A percentile compares a stretch with the other conserved stretches of the same genome.
Conservation (phyloP, 495 filamentous ascomycete genomes). For the Penicillium turbatum region DNA sequence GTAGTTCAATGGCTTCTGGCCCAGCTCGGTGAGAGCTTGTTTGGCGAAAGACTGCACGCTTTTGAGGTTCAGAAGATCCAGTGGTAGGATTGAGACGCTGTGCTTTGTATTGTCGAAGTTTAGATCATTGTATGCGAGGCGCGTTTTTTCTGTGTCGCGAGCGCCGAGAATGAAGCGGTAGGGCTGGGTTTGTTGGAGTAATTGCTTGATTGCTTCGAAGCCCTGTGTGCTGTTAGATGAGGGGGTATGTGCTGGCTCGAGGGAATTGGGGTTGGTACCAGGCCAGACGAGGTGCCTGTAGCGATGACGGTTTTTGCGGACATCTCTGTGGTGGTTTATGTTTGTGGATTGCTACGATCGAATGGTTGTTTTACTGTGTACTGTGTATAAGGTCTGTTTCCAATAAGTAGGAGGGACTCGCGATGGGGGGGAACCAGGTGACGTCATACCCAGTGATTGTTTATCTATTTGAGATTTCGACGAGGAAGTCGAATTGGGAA, state of each 20-base stretch:
- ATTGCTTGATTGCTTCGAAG: slow-evolving; percentile 29
- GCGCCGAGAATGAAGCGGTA: slow-evolving; percentile 30
- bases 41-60: slow-evolving; percentile 26
- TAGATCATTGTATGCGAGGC: slow-evolving; percentile 21
- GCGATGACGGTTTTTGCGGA: slow-evolving; percentile 24
- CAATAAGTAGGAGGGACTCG: too few relatives aligned
- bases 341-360: too few relatives aligned
- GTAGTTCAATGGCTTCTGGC: slow-evolving; percentile 13
- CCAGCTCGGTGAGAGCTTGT: slow-evolving; percentile 19
- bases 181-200: slow-evolving; percentile 21
- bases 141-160: slow-evolving; percentile 19
- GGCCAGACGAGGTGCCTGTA: slow-evolving; percentile 28
- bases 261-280: slow-evolving; percentile 9
- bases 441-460: too few relatives aligned
- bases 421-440: too few relatives aligned
- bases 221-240: slow-evolving; percentile 16
- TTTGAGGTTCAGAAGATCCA: slow-evolving; percentile 21
- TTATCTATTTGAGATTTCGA: too few relatives aligned
- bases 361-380: too few relatives aligned
- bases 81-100: slow-evolving; percentile 17
- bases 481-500: too few relatives aligned
- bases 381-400: too few relatives aligned
- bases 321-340: slow-evolving; percentile 3
- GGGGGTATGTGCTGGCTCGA: background rate
- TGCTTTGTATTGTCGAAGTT: slow-evolving; percentile 22